Conservation (phyloP, 1,139 yeast genomes). For the Pichia norvegensis region DNA sequence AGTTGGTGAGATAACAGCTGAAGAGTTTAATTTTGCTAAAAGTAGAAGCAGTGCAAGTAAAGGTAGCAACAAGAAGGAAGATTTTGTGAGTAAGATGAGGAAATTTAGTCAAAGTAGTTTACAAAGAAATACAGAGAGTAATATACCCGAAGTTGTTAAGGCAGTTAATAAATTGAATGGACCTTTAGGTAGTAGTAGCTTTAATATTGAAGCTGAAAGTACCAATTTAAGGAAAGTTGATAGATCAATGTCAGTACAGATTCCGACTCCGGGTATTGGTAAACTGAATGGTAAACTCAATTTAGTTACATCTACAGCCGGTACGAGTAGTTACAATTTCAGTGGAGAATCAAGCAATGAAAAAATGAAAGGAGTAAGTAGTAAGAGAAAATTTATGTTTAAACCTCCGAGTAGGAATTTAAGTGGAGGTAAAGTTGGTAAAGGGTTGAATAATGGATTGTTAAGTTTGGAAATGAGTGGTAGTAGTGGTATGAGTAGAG, state of each 20-base stretch:
- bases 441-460: background rate
- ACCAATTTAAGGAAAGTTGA: conserved; percentile 1
- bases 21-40: conserved; percentile 1
- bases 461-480: background rate
- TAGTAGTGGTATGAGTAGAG: background rate
- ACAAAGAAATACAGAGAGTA: background rate
- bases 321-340: background rate
- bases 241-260: conserved; percentile 4
- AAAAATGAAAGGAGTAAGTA: background rate
- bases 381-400: background rate
- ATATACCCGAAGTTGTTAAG: background rate
- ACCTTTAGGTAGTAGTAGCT: conserved; percentile 1
- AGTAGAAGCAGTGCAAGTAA: background rate
- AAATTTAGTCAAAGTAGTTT: conserved; percentile 16
- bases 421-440: background rate
- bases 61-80: conserved; percentile 10
- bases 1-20: conserved; percentile 2
- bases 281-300: background rate
- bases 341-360: background rate
- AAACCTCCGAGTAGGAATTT: conserved; percentile 4
- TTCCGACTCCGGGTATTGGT: background rate
- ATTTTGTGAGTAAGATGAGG: conserved; percentile 22
- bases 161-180: background rate
- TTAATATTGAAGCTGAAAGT: conserved; percentile 13
- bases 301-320: conserved; percentile 1